Percentiles rank a stretch among this genome's conserved stretches.
Conservation (phyloP, 345 rosid species). For the Camelina neglecta region DNA sequence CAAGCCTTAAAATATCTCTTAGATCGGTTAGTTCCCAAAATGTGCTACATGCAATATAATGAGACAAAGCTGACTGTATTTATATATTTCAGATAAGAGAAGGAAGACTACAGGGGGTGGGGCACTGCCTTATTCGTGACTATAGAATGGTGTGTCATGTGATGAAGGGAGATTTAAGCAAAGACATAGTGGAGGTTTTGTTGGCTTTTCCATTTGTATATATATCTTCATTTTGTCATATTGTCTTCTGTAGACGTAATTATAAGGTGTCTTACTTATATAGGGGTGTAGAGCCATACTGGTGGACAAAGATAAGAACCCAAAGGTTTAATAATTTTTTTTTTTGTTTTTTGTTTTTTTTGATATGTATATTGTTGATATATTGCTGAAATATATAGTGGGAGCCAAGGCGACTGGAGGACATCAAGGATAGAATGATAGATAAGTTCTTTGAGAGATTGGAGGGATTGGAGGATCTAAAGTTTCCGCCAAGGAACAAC, state of each 20-base stretch:
- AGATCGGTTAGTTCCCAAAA: slow-evolving; percentile 57
- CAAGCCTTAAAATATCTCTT: slow-evolving; percentile 83
- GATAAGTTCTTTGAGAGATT: slow-evolving; percentile 31
- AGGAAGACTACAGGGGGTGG: slow-evolving; percentile 80
- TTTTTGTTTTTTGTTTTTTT: neutral
- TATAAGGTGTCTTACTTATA: slow-evolving; percentile 2
- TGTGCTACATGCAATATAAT: neutral
- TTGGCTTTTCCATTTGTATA: neutral
- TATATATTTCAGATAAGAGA: slow-evolving; percentile 69
- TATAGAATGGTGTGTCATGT: slow-evolving; percentile 82
- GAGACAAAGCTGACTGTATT: slow-evolving; percentile 15
- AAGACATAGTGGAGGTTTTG: slow-evolving; percentile 74
- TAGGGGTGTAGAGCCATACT: slow-evolving; percentile 93
- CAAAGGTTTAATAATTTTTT: slow-evolving; percentile 55
- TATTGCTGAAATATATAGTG: slow-evolving; percentile 46
- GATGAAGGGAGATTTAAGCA: slow-evolving; percentile 72
- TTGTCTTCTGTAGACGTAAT: neutral
- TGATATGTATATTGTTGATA: neutral
- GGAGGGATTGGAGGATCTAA: slow-evolving; percentile 56
- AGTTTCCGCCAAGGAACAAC: slow-evolving; percentile 54
- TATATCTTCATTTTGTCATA: neutral
- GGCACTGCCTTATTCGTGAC: slow-evolving; percentile 79
- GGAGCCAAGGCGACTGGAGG: slow-evolving; percentile 72
- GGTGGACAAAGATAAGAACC: slow-evolving; percentile 80
- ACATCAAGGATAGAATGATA: slow-evolving; percentile 53